phyloP scores from a whole-genome alignment of 2,329 filamentous ascomycete species.

The Diplocarpon rosae region DNA sequence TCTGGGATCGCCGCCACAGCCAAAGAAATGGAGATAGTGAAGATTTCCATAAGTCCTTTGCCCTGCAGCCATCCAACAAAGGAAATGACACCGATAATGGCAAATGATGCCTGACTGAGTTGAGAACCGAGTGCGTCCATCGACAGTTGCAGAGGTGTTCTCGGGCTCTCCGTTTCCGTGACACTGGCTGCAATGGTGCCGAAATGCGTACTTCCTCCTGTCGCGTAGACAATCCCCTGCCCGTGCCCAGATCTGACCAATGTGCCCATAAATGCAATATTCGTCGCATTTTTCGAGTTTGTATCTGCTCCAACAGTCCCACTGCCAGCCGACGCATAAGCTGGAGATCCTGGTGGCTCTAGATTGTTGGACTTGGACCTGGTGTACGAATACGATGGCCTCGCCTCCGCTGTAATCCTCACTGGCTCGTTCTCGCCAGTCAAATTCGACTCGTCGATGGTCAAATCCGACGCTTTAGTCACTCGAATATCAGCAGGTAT shows the following conservation, averaged over 20 bases:
- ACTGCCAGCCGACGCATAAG: slow-evolving; percentile 46
- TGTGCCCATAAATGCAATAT: slow-evolving; percentile 98
- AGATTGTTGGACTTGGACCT: slow-evolving; percentile 22
- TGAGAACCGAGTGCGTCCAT: slow-evolving; percentile 98
- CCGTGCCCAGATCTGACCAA: slow-evolving; percentile 90
- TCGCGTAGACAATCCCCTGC: slow-evolving; percentile 94
- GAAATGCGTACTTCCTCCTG: slow-evolving; percentile 87
- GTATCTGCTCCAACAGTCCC: slow-evolving; percentile 53
- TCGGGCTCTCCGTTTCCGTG: slow-evolving; percentile 87
- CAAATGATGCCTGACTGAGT: slow-evolving; percentile 92
- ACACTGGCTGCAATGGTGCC: slow-evolving; percentile 91
- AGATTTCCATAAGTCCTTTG: slow-evolving; percentile 83
- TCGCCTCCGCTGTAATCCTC: slow-evolving; percentile 60
- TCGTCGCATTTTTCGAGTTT: slow-evolving; percentile 63
- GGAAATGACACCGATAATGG: slow-evolving; percentile 87
- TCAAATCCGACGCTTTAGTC: slow-evolving; percentile 77
- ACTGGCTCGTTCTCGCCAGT: slow-evolving; percentile 96
- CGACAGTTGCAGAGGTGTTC: slow-evolving; percentile 85
- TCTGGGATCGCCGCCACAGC: slow-evolving; percentile 95
- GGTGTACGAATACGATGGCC: slow-evolving; percentile 24
- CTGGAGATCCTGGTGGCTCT: slow-evolving; percentile 39
- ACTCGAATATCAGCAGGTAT: slow-evolving; percentile 95
- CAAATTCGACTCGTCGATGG: slow-evolving; percentile 92
- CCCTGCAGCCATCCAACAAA: slow-evolving; percentile 84
- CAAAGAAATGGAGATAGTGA: slow-evolving; percentile 92